Evolutionary conservation across 768 basidiomycete genomes (phyloP).

Genomic region (Auricularia sp.): DNA sequence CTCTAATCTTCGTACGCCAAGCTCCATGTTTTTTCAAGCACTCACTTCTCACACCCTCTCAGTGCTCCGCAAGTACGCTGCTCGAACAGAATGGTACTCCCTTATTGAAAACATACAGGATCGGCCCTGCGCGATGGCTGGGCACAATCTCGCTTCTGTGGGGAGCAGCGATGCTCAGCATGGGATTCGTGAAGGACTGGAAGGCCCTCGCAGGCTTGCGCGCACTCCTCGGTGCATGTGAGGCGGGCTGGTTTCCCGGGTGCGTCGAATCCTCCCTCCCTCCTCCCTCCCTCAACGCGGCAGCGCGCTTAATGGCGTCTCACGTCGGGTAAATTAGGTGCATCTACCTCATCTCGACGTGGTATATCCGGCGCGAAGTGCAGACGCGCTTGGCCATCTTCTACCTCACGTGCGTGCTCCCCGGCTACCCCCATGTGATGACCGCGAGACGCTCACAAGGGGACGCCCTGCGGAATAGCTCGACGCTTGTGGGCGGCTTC

Average conservation of each 20-base stretch:
- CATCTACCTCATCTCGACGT: constrained; percentile 12
- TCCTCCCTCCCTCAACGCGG: neutral
- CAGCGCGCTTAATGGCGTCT: neutral
- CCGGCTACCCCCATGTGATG: constrained; percentile 11
- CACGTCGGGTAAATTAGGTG: neutral
- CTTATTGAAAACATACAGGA: neutral
- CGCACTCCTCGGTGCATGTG: constrained; percentile 16
- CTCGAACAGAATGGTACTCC: neutral
- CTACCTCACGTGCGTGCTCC: constrained; percentile 18
- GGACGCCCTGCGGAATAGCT: constrained; percentile 3
- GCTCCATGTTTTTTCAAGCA: neutral
- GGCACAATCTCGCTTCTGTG: constrained; percentile 9
- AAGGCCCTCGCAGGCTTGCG: constrained; percentile 18
- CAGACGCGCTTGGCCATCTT: constrained; percentile 11
- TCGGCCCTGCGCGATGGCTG: neutral
- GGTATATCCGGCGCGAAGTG: constrained; percentile 21
- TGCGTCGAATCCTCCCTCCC: neutral
- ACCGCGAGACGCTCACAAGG: neutral
- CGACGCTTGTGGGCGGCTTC: constrained; percentile 10
- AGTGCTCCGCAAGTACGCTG: neutral
- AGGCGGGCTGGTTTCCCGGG: constrained; percentile 21
- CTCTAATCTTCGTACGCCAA: neutral
- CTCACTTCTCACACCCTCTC: neutral
- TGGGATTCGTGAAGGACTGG: constrained; percentile 22
- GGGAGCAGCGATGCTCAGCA: constrained; percentile 19